A percentile compares a stretch with the other conserved stretches of the same genome.
phyloP scores from a whole-genome alignment of 441 rosid species.

The Populus hybrid region DNA sequence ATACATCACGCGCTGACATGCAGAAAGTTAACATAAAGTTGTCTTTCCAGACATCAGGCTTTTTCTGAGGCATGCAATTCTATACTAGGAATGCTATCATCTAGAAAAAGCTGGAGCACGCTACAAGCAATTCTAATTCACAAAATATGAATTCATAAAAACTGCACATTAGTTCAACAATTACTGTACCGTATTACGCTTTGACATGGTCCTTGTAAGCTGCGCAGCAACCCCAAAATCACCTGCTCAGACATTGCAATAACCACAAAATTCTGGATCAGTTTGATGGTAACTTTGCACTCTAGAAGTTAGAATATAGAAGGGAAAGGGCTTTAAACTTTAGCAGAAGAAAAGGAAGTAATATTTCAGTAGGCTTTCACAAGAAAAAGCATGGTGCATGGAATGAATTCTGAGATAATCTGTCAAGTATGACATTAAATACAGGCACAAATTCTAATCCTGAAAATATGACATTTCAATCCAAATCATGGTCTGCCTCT shows the following conservation, averaged over 20 bases:
- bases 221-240: slow-evolving; percentile 99
- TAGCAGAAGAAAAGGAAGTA: background rate
- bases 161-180: slow-evolving; percentile 1
- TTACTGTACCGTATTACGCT: slow-evolving; percentile 82
- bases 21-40: background rate
- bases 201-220: slow-evolving; percentile 98
- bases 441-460: background rate
- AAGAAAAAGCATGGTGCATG: background rate
- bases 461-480: background rate
- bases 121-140: slow-evolving; percentile 6
- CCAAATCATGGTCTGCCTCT: background rate
- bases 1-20: background rate
- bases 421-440: background rate
- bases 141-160: background rate
- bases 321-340: background rate
- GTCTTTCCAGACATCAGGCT: background rate
- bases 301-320: background rate
- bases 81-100: background rate
- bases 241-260: slow-evolving; percentile 52
- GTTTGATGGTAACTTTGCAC: slow-evolving; percentile 10
- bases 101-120: slow-evolving; percentile 1
- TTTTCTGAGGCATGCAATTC: background rate
- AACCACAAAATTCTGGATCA: slow-evolving; percentile 22
- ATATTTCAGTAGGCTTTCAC: background rate
- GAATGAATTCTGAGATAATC: background rate